Percentiles rank a stretch among this genome's conserved stretches.
Evolutionary conservation across 306 rosid species (phyloP).

Genomic region (Purshia tridentata): DNA sequence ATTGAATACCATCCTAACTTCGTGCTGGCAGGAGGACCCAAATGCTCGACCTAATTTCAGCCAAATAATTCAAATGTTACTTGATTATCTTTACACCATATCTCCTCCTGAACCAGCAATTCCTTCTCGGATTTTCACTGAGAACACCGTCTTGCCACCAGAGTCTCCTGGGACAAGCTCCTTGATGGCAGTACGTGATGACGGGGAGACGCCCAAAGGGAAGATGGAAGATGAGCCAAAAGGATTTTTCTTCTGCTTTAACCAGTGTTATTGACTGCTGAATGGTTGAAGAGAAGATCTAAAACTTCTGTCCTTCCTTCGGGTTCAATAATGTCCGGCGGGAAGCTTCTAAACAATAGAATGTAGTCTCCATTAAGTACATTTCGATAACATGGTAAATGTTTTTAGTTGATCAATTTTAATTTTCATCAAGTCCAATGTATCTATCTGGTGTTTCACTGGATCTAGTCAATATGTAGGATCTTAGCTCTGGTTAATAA

Average conservation of each 20-base stretch:
- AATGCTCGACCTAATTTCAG: constrained; percentile 83
- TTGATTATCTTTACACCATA: constrained; percentile 71
- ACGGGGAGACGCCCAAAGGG: constrained; percentile 66
- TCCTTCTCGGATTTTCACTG: constrained; percentile 66
- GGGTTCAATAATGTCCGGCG: constrained; percentile 32
- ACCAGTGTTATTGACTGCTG: constrained; percentile 66
- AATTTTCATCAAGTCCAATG: constrained; percentile 32
- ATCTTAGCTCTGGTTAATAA: constrained; percentile 14
- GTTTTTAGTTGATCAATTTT: constrained; percentile 29
- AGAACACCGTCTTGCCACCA: constrained; percentile 68
- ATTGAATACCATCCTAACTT: constrained; percentile 67
- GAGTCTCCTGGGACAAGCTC: constrained; percentile 97
- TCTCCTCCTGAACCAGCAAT: constrained; percentile 60
- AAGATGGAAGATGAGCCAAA: constrained; percentile 54
- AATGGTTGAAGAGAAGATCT: constrained; percentile 26
- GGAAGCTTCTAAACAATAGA: constrained; percentile 34
- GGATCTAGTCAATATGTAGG: constrained; percentile 10
- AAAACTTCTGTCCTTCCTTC: constrained; percentile 11
- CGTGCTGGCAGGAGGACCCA: constrained; percentile 95
- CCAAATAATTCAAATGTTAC: constrained; percentile 80
- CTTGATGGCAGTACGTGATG: constrained; percentile 67
- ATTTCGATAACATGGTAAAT: constrained; percentile 40
- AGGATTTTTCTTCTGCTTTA: constrained; percentile 84
- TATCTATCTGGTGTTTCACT: constrained; percentile 29
- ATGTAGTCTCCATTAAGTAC: constrained; percentile 37